phyloP scores from a whole-genome alignment of 768 basidiomycete genomes.

The Boletus vermiculosoides region DNA sequence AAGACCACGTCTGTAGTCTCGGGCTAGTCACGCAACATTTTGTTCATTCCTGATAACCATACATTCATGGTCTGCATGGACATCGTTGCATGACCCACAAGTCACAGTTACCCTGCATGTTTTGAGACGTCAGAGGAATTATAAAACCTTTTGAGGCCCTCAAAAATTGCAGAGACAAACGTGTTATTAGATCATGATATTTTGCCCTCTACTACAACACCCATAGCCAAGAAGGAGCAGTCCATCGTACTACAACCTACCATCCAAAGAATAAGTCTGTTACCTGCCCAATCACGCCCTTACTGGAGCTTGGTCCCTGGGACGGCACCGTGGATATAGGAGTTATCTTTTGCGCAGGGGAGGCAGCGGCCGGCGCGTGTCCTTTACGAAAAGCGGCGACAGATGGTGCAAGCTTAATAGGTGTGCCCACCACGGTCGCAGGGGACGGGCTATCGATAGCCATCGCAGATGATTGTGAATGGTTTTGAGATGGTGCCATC shows the following conservation, averaged over 20 bases:
- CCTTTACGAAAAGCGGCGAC: conserved; percentile 67
- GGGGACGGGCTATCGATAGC: conserved; percentile 42
- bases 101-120: background rate
- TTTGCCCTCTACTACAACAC: background rate
- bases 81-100: background rate
- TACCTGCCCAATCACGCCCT: conserved; percentile 68
- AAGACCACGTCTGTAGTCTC: too few relatives aligned
- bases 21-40: too few relatives aligned
- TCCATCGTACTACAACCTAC: conserved; percentile 38
- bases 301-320: conserved; percentile 41
- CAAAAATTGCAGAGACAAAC: background rate
- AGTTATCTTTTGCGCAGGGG: conserved; percentile 24
- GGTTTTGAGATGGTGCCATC: conserved; percentile 6
- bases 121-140: background rate
- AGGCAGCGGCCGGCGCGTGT: conserved; percentile 22
- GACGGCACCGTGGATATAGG: conserved; percentile 11
- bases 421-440: conserved; percentile 58
- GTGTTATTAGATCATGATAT: background rate
- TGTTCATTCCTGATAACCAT: background rate
- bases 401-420: conserved; percentile 70
- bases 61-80: background rate
- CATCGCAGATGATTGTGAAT: conserved; percentile 43
- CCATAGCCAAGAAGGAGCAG: background rate
- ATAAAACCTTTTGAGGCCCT: background rate
- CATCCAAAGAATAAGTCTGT: conserved; percentile 82